Evolutionary conservation across 2,329 filamentous ascomycete genomes (phyloP), one percentile per base, ranked within the genome.

Genomic region (Apiospora pterosperma): DNA sequence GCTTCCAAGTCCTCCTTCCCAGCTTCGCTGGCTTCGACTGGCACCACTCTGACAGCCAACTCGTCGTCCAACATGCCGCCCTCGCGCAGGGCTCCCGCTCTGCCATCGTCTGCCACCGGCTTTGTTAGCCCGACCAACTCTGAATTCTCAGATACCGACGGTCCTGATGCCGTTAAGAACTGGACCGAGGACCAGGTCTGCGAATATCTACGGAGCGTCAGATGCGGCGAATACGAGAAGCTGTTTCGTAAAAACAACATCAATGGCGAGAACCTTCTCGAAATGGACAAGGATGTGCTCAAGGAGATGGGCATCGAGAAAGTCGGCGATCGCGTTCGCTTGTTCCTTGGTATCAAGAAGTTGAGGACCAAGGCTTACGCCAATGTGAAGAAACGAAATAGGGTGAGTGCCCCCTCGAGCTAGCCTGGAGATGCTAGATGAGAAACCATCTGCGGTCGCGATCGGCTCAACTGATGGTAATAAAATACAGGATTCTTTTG

Each of bases 241-340:
- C 79, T 97, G 31, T 97, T 97, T 79, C 80, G 92, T 79, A 89
- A 89, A 75, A 97, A 99, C 77, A 92, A 98, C 78, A 97, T 99
- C 82, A 99, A 96, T 75, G 96, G 96, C 73, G 93, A 97, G 80
- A 97, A 97, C 75, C 83, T 99, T 55, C 85, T 99, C 71, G 96
- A 99, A 79, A 95, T 97, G 84, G 96, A 99, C 78, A 96, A 97
- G 82, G 90, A 93, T 64, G 93, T 97, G 44, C 84, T 99, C 68
- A 96, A 97, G 78, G 96, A 99, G 77, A 97, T 99, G 88, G 96
- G 96, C 52, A 95, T 99, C 71, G 96, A 97, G 71, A 99, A 98
- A 79, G 92, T 99, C 69, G 96, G 96, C 68, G 96, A 99, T 77
- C 90, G 96, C 63, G 95, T 99, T 39, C 92, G 95, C 68, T 90